A percentile compares a stretch with the other conserved stretches of the same genome.
Conservation (phyloP, 805 yeast genomes). For the Candida arabinofermentans region DNA sequence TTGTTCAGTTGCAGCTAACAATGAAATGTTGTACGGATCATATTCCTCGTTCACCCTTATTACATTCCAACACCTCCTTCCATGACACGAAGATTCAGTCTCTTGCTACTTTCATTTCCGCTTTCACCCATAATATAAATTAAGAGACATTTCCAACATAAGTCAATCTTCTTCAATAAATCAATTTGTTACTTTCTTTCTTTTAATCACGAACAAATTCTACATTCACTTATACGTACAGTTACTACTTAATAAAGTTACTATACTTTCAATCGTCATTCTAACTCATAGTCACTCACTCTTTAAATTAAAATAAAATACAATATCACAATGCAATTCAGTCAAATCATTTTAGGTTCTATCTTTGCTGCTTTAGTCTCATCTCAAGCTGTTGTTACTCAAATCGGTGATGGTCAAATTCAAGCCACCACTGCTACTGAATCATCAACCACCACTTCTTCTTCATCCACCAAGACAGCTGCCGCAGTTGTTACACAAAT, state of each 20-base stretch:
- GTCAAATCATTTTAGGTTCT: slow-evolving; percentile 14
- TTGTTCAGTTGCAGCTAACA: too few relatives aligned
- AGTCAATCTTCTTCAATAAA: neutral
- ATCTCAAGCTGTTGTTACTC: slow-evolving; percentile 15
- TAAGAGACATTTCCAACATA: neutral
- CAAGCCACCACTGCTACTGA: slow-evolving; percentile 11
- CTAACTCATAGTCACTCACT: neutral
- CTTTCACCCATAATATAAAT: neutral
- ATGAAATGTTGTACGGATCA: too few relatives aligned
- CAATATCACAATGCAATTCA: slow-evolving; percentile 20
- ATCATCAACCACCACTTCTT: slow-evolving; percentile 6
- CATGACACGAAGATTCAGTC: neutral
- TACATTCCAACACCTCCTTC: neutral
- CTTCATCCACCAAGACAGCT: slow-evolving; percentile 6
- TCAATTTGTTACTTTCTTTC: neutral
- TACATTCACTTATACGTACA: neutral
- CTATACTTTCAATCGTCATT: neutral
- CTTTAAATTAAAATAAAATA: neutral
- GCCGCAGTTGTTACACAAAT: slow-evolving; percentile 14
- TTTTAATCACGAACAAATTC: neutral
- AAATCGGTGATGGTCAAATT: slow-evolving; percentile 23
- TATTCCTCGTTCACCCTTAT: neutral
- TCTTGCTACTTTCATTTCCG: neutral
- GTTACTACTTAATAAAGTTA: neutral
- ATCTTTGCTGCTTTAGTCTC: slow-evolving; percentile 15